phyloP scores from a whole-genome alignment of 768 basidiomycete genomes.

The Trametes cingulata region DNA sequence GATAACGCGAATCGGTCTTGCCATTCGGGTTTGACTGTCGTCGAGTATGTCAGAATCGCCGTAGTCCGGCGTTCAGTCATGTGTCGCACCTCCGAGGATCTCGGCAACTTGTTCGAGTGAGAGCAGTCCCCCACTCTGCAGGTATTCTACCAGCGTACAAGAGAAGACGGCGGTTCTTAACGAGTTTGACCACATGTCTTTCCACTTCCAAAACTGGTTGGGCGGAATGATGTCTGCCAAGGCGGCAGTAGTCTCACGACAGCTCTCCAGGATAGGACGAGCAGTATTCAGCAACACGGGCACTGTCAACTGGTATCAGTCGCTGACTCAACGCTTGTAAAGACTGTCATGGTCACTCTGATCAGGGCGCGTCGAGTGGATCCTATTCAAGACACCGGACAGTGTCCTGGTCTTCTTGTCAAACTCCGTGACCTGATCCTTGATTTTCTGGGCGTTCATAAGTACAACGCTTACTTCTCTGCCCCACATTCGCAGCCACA shows the following conservation, averaged over 20 bases:
- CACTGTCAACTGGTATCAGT: slow-evolving; percentile 42
- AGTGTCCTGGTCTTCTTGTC: slow-evolving; percentile 76
- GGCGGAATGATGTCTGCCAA: slow-evolving; percentile 64
- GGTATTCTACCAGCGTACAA: slow-evolving; percentile 64
- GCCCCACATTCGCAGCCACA: too few species aligned
- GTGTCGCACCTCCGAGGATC: slow-evolving; percentile 64
- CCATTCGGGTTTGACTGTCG: slow-evolving; percentile 68
- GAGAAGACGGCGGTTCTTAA: slow-evolving; percentile 67
- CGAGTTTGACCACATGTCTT: slow-evolving; percentile 78
- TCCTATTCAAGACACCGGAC: slow-evolving; percentile 74
- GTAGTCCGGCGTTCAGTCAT: neutral
- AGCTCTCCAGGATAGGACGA: slow-evolving; percentile 55
- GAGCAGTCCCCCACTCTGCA: slow-evolving; percentile 58
- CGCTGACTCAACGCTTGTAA: too few species aligned
- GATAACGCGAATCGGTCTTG: slow-evolving; percentile 61
- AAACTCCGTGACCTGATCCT: slow-evolving; percentile 69
- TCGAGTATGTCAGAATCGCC: neutral
- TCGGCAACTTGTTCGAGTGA: slow-evolving; percentile 53
- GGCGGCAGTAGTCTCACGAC: slow-evolving; percentile 47
- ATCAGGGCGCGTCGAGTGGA: slow-evolving; percentile 70
- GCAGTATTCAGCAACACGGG: slow-evolving; percentile 58
- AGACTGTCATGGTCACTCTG: slow-evolving; percentile 44
- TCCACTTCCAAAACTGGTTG: slow-evolving; percentile 83
- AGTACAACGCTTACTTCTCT: too few species aligned
- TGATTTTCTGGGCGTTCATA: slow-evolving; percentile 61